Evolutionary conservation across 2,329 filamentous ascomycete genomes (phyloP).

Genomic region (Verticillium tricorpus): DNA sequence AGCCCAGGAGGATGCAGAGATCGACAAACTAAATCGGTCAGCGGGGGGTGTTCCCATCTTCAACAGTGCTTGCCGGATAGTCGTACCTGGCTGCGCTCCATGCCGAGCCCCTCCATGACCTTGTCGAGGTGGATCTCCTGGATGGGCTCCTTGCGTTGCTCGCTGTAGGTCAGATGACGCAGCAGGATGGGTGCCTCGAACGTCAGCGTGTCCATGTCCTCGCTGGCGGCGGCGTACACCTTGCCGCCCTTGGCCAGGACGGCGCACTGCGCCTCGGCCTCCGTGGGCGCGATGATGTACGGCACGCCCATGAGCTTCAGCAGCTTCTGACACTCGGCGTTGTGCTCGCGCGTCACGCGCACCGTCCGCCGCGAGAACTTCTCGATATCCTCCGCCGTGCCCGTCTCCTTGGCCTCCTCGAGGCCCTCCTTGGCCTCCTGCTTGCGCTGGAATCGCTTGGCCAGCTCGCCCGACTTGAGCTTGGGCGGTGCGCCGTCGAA

Average conservation of each 20-base stretch:
- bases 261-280: conserved; percentile 96
- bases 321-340: conserved; percentile 85
- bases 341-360: conserved; percentile 93
- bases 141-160: conserved; percentile 96
- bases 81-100: conserved; percentile 78
- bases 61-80: too few species aligned
- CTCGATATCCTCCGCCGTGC: conserved; percentile 94
- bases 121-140: conserved; percentile 89
- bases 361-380: conserved; percentile 95
- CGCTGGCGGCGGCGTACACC: conserved; percentile 92
- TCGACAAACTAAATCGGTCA: conserved; percentile 73
- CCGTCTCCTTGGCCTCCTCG: conserved; percentile 95
- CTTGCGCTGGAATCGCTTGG: conserved; percentile 94
- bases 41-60: too few species aligned
- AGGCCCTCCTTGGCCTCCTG: conserved; percentile 84
- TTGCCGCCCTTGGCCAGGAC: conserved; percentile 85
- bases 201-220: conserved; percentile 98
- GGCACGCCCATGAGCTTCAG: conserved; percentile 95
- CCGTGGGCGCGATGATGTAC: conserved; percentile 90
- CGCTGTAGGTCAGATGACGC: conserved; percentile 91
- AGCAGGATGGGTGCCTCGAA: conserved; percentile 90
- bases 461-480: conserved; percentile 94
- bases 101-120: conserved; percentile 78
- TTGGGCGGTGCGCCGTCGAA: conserved; percentile 97
- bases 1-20: conserved; percentile 93